Base-by-base conservation (phyloP, 495 filamentous ascomycete genomes). In the Tuber calosporum region DNA sequence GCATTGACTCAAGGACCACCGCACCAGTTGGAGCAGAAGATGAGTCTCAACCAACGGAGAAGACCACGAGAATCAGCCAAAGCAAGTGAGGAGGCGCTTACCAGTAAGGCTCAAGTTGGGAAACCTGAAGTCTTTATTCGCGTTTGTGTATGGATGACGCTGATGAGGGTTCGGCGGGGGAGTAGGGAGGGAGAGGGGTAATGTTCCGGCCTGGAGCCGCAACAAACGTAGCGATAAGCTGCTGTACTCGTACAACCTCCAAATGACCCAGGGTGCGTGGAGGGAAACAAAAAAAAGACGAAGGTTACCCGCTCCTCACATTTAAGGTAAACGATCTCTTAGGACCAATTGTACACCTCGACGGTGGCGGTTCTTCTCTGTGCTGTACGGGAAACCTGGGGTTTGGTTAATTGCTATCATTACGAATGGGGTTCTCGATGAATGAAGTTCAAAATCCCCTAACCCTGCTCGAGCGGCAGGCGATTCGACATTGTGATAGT, bases 121-220 rank as follows among this genome's bases (percentile, higher is more conserved):
- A 62, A 62, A 62, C 53, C 53, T 30, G 26, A 62, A 15, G 26
- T 62, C 53, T 62, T 62, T 62, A 34, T 34, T 62, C 53, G 6
- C 53, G 53, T 34, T 62, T 62, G 53, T 19, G 53, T 62, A 17
- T 17, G 26, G 53, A 34, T 34, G 53, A n/a, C 17, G 71, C 26
- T 72, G 58, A 72, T 34, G 26, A 5, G 53, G 39, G 34, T 66
- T 58, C 40, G 30, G 62, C 4, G 62, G 71, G 71, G 71, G 9
- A 43, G 34, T 1, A 38, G 48, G 66, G 71, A 68, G 67, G 71
- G n/a, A n/a, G n/a, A 39, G 62, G 71, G 62, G 62, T 72, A 67
- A 53, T 69, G 39, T 22, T 58, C 15, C 38, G 8, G n/a, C n/a
- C n/a, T n/a, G n/a, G 71, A 69, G 66, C 71, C 53, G 34, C 70